Evolutionary conservation across 2,329 filamentous ascomycete species (phyloP), one percentile per base, ranked within the genome.

Genomic region (Pseudophaeomoniella oleicola): DNA sequence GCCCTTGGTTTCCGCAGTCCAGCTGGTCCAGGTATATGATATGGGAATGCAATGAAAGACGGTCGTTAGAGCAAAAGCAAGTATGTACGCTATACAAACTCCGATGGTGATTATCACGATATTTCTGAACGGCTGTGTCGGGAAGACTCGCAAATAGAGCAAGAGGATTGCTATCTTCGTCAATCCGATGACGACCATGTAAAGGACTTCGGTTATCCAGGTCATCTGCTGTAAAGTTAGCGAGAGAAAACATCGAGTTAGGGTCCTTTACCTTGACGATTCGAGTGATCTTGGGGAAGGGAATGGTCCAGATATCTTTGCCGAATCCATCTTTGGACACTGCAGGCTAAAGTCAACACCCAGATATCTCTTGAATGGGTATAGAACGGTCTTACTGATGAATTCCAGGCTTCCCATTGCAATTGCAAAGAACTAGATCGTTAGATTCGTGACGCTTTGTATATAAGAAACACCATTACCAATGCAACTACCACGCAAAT

Each of bases 61-160:
- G 11, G 55, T 60, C 9, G 59, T 48, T 3, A 69, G 41, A 13
- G 62, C 37, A 27, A 67, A 72, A 2, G 50, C 44, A 12, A 63
- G 3, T 2, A 64, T 63, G 36, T 58, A 65, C 1, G 60, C 5
- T 4, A 49, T 29, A 32, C 58, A 59, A 37, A 67, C 55, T 3
- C 45, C 44, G 22, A 68, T 44, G 0, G 64, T 66, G n/a, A 41
- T 55, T 52, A 57, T 62, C 4, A 71, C 53, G 10, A 66, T 33
- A 4, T 50, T 52, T 11, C 58, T 57, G 6, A 70, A 57, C 3
- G 34, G 39, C 0, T 36, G 40, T 0, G 51, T 46, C 0, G 66
- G 66, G 42, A 75, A 75, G 38, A 75, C 66, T 36, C 67, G 62
- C 4, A 70, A 52, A 44, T 72, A 74, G 50, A 75, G 72, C 45